Conservation (phyloP, 768 basidiomycete species). For the Rhizopogon vulgaris region DNA sequence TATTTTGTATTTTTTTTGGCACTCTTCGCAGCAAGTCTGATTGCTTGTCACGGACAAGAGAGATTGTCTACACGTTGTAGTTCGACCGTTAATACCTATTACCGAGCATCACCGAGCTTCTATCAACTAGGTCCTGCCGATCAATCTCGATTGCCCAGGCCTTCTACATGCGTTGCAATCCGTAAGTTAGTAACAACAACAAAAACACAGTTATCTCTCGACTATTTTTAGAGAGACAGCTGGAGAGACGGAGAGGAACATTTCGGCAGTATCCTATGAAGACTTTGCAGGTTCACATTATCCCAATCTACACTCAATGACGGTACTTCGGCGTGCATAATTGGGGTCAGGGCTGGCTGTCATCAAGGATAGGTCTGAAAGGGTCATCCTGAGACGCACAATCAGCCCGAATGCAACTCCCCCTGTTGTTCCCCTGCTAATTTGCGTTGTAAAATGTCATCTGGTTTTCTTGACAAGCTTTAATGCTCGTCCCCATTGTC, state of each 20-base stretch:
- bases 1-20: slow-evolving; percentile 1
- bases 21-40: slow-evolving; percentile 2
- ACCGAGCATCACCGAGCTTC: not conserved
- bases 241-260: not conserved
- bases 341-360: too few species aligned
- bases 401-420: too few species aligned
- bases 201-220: not conserved
- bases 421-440: too few species aligned
- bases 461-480: too few species aligned
- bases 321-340: too few species aligned
- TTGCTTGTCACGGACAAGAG: not conserved
- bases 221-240: not conserved
- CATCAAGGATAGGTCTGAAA: too few species aligned
- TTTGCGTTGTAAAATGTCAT: too few species aligned
- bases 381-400: too few species aligned
- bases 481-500: too few species aligned
- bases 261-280: not conserved
- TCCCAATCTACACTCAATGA: too few species aligned
- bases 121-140: not conserved
- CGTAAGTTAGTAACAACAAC: not conserved
- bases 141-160: slow-evolving; percentile 5
- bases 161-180: slow-evolving; percentile 3
- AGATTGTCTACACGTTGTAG: not conserved
- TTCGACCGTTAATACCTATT: not conserved
- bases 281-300: not conserved